Evolutionary conservation across 768 basidiomycete genomes (phyloP), one percentile per base, ranked within the genome.

Genomic region (Collybia sordida): DNA sequence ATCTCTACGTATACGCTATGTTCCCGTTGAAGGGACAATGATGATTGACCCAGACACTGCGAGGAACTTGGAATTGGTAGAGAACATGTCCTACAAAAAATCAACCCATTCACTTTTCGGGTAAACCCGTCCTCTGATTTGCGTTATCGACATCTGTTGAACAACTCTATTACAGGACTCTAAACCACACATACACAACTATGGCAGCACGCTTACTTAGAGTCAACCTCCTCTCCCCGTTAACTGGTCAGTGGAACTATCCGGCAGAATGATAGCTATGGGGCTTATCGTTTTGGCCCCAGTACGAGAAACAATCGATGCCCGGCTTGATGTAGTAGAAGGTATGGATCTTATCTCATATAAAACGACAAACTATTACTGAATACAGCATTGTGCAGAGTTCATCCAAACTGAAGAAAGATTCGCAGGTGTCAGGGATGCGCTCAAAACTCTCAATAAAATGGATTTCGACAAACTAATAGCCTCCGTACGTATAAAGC

Each of bases 1-100:
- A 3, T 91, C 91, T 7, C 72, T 93, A 19, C 78, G 84, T 27
- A 90, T 93, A 47, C 77, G 82, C 18, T 94, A 88, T 59, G 72
- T 81, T 1, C 82, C 89, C 1, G 84, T 90, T 0, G 90, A 95
- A 63, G 95, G 95, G 0, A 95, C 92, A 0, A 90, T 98, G 88
- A 80, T 97, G 79, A 88, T 99, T 55, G 97, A 98, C 61, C 78
- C 85, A 0, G 94, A 94, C 53, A 93, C 90, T 0, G 90, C 85
- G 2, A 80, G 81, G 36, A 94, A 96, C 63, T 78, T 99, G 5
- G 97, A 99, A 62, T 75, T 99, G 1, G 88, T 96, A 14, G 81
- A 75, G 7, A 98, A 95, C 62, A 77, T 83, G 59, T 63, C 82
- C 4, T 71, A 70, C 40, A 83, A 80, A 57, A 90, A 83, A 64